Evolutionary conservation across 169 alveolate genomes (phyloP), one percentile per base, ranked within the genome.

Genomic region (Theileria orientalis): DNA sequence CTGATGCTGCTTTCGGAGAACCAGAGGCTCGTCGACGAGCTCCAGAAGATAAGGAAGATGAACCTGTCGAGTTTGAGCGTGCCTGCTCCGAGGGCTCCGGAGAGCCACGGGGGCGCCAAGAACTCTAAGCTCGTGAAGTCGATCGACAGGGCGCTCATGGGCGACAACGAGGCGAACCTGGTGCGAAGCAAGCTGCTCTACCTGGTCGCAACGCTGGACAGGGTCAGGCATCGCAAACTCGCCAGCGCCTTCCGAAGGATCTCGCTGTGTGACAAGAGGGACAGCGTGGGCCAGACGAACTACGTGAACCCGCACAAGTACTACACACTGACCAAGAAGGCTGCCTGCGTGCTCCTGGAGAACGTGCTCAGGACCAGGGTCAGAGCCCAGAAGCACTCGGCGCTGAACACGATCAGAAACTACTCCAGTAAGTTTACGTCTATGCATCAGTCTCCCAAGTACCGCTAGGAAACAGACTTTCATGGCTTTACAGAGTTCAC

Each of bases 1-100:
- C 67, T 89, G 64, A 82, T 84, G 69, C 64, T 89, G 40, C 66
- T 89, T 76, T 87, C 94, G 3, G 94, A 89, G 82, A 89, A 89
- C 63, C 90, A 84, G 76, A 76, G 94, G 23, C 66, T 89, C 61
- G 84, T 88, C 42, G 47, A 73, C 73, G 91, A 88, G 49, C 60
- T 88, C 32, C 90, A 88, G 42, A 90, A 83, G 23, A 52, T 88
- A 49, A 71, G 90, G 35, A 84, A 84, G 71, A 11, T 68, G 35
- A 63, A 63, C 6, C 16, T 56, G 2, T 29, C 32, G 19, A 56
- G 37, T 25, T 29, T 29, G 6, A 49, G 19, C 23, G 49, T 41
- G 14, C 8, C 14, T 41, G 49, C 49, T 8, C 8, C 8, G 8
- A 41, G 49, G 63, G 56, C 69, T 14, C n/a, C 37, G 0, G 68